Evolutionary conservation across 2,329 filamentous ascomycete genomes (phyloP).

Genomic region (Cadophora malorum): DNA sequence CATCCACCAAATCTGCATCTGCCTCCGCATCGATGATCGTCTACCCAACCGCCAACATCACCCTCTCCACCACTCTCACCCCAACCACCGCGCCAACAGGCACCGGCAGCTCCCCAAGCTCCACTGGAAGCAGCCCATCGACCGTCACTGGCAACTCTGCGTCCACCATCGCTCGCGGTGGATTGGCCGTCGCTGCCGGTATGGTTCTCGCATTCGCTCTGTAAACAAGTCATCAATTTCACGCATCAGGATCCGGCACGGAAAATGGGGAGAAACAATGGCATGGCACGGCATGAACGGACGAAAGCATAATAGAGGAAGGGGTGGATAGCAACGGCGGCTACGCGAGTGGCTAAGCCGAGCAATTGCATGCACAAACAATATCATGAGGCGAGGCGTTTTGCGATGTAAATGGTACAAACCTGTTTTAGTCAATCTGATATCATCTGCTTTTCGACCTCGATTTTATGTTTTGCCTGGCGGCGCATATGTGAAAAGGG

Average conservation of each 20-base stretch:
- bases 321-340: conserved; percentile 4
- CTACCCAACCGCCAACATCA: conserved; percentile 21
- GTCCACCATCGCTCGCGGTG: conserved; percentile 32
- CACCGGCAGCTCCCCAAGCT: conserved; percentile 12
- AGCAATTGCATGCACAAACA: neutral
- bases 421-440: conserved; percentile 14
- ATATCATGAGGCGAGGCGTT: conserved; percentile 16
- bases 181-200: conserved; percentile 36
- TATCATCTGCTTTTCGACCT: conserved; percentile 16
- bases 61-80: conserved; percentile 15
- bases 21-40: conserved; percentile 9
- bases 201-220: conserved; percentile 38
- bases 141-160: conserved; percentile 44
- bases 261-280: conserved; percentile 1
- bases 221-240: conserved; percentile 28
- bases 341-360: neutral
- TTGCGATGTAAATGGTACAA: conserved; percentile 12
- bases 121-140: conserved; percentile 17
- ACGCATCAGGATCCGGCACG: neutral
- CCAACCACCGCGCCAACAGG: conserved; percentile 19
- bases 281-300: neutral
- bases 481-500: neutral
- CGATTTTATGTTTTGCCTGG: neutral
- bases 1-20: conserved; percentile 17
- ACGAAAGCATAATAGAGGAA: conserved; percentile 15